These are phyloP conservation scores for Lipomyces lipofer DNA, from an alignment of 805 yeast genomes.

Conservation along the genomic window DNA sequence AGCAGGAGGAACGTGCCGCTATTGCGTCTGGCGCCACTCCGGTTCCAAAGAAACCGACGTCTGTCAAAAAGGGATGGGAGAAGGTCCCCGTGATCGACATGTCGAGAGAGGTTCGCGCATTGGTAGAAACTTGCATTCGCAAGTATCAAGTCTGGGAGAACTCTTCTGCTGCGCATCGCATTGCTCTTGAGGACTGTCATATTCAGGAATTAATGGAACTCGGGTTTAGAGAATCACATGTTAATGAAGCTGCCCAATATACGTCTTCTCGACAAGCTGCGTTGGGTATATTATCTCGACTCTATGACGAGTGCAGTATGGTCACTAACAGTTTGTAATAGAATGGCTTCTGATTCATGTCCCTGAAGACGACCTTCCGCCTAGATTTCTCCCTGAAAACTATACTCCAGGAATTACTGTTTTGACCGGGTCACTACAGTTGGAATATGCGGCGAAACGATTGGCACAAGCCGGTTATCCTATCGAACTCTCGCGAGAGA, in stretches of 20 bases:
- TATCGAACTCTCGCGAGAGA: slow-evolving; percentile 57
- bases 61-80: slow-evolving; percentile 61
- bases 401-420: slow-evolving; percentile 37
- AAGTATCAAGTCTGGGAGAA: slow-evolving; percentile 37
- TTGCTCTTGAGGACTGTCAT: slow-evolving; percentile 7
- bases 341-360: slow-evolving; percentile 84
- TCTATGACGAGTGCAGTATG: too few species aligned
- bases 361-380: slow-evolving; percentile 92
- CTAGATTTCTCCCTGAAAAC: slow-evolving; percentile 38
- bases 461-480: slow-evolving; percentile 71
- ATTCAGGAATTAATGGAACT: slow-evolving; percentile 44
- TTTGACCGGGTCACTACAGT: slow-evolving; percentile 47
- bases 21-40: slow-evolving; percentile 14
- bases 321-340: too few species aligned
- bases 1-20: slow-evolving; percentile 13
- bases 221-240: slow-evolving; percentile 74
- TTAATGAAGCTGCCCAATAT: slow-evolving; percentile 68
- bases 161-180: neutral
- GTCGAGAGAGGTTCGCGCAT: slow-evolving; percentile 59
- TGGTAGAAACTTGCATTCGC: slow-evolving; percentile 61
- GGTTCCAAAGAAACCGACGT: neutral
- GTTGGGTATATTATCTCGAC: slow-evolving; percentile 34
- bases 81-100: slow-evolving; percentile 68
- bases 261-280: slow-evolving; percentile 50
- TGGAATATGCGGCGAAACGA: slow-evolving; percentile 60